Percentiles rank a stretch among this genome's conserved stretches.
Conservation (phyloP, 2,329 filamentous ascomycete species). For the Colletotrichum filicis region DNA sequence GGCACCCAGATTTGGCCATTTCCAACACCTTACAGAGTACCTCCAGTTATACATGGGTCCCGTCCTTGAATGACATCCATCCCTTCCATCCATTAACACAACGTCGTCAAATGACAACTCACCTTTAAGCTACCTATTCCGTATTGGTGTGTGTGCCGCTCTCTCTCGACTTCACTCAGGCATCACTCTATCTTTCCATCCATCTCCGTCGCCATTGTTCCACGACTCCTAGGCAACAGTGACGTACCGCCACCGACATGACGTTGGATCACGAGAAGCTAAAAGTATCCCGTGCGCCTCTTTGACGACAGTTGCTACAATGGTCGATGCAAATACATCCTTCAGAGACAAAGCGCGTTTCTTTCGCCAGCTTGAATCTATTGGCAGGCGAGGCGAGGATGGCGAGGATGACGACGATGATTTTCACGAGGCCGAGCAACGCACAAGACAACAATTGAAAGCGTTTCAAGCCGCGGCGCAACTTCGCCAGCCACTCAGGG, state of each 20-base stretch:
- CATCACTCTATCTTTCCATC: not conserved
- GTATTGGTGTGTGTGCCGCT: not conserved
- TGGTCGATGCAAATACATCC: slow-evolving; percentile 36
- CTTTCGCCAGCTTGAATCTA: slow-evolving; percentile 54
- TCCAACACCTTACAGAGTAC: not conserved
- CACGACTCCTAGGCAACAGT: slow-evolving; percentile 7
- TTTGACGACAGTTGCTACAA: slow-evolving; percentile 26
- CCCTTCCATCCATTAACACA: slow-evolving; percentile 24
- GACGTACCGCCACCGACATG: slow-evolving; percentile 18
- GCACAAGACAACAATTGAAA: slow-evolving; percentile 20
- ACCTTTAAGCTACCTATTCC: not conserved
- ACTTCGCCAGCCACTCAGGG: slow-evolving; percentile 29
- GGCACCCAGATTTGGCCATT: slow-evolving; percentile 4
- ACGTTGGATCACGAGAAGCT: not conserved
- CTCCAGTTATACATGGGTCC: not conserved
- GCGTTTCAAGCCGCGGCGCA: slow-evolving; percentile 10
- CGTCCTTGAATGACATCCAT: slow-evolving; percentile 16
- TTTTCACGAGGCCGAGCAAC: slow-evolving; percentile 39
- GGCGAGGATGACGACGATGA: slow-evolving; percentile 43
- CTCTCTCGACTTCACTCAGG: not conserved
- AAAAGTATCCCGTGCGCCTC: slow-evolving; percentile 10
- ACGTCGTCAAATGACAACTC: slow-evolving; percentile 13
- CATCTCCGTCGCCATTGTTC: not conserved
- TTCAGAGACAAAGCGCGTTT: slow-evolving; percentile 57
- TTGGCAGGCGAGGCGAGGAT: slow-evolving; percentile 35